Conservation (phyloP, 805 yeast species). For the Crinitomyces ghanaensis region DNA sequence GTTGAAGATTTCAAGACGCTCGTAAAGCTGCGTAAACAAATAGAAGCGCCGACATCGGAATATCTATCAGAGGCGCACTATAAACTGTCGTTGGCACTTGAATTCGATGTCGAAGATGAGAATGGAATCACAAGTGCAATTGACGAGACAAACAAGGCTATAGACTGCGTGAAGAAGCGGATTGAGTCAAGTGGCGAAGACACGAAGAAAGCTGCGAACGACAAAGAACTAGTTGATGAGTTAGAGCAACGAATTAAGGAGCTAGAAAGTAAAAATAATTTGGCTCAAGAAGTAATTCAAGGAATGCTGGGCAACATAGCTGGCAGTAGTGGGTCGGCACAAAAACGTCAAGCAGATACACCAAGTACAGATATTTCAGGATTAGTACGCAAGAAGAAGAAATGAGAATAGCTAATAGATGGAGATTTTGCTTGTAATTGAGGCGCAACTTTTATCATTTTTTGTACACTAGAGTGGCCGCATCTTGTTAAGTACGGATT, state of each 20-base stretch:
- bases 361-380: too few relatives aligned
- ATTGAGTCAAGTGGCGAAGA: constrained; percentile 30
- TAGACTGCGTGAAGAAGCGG: constrained; percentile 35
- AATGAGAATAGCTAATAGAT: too few relatives aligned
- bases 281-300: constrained; percentile 9
- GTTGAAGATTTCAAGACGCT: constrained; percentile 53
- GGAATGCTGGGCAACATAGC: too few relatives aligned
- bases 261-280: constrained; percentile 10
- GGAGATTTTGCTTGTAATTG: too few relatives aligned
- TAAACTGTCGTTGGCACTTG: constrained; percentile 68
- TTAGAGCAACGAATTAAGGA: constrained; percentile 23
- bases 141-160: constrained; percentile 43
- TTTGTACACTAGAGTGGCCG: too few relatives aligned
- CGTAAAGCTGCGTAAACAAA: constrained; percentile 39
- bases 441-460: too few relatives aligned
- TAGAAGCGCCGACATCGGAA: constrained; percentile 43
- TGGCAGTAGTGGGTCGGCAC: too few relatives aligned
- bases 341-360: too few relatives aligned
- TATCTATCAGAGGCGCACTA: constrained; percentile 69
- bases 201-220: too few relatives aligned
- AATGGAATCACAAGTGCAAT: constrained; percentile 39
- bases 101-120: constrained; percentile 49
- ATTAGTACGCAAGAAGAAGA: too few relatives aligned
- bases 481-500: too few relatives aligned
- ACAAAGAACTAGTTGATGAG: constrained; percentile 23